Percentiles rank a stretch among this genome's conserved stretches.
phyloP scores from a whole-genome alignment of 2,329 filamentous ascomycete species.

The Pseudopithomyces maydicus region DNA sequence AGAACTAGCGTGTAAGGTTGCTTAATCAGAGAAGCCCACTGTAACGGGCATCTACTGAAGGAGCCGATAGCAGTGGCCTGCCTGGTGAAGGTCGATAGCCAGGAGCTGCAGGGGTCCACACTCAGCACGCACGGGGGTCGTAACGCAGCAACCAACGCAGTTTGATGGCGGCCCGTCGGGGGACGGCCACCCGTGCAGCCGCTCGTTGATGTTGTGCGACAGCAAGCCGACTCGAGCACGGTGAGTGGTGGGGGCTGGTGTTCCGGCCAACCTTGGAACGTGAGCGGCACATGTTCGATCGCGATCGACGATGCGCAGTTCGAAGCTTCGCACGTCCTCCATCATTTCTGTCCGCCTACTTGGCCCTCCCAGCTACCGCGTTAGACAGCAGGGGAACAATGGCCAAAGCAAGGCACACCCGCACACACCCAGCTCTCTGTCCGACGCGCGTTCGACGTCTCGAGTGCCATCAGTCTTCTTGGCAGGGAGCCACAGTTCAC shows the following conservation, averaged over 20 bases:
- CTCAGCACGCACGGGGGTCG: neutral
- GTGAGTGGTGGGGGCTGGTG: neutral
- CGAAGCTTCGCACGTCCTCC: no score
- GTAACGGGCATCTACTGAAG: conserved; percentile 5
- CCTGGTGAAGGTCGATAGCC: neutral
- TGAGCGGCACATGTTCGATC: neutral
- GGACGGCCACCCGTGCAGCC: conserved; percentile 1
- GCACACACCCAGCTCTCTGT: neutral
- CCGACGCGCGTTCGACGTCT: neutral
- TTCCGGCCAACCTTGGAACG: neutral
- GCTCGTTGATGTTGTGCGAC: neutral
- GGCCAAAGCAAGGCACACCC: neutral
- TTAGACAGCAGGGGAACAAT: no score
- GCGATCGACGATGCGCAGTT: neutral
- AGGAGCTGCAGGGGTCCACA: neutral
- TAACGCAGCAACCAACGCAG: neutral
- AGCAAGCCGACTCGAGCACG: neutral
- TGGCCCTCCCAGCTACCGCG: neutral
- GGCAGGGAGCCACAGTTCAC: neutral
- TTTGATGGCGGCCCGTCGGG: neutral
- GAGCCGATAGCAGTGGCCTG: neutral
- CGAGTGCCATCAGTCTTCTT: no score
- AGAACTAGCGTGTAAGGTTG: neutral
- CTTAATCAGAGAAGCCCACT: neutral
- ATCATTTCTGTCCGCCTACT: neutral